Evolutionary conservation across 345 rosid species (phyloP).

Genomic region (Boechera divaricarpa): DNA sequence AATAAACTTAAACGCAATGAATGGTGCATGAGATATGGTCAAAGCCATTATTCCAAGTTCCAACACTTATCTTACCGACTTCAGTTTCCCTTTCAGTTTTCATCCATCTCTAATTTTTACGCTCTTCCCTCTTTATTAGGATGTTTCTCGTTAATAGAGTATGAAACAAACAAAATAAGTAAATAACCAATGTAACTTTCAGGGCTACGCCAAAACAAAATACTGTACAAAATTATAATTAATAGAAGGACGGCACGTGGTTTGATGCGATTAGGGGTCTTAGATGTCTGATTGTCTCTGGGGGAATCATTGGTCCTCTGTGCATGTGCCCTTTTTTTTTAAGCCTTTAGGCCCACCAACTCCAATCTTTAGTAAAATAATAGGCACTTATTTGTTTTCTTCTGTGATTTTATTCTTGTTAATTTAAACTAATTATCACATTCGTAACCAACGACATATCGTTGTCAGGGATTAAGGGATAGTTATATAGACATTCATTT

Average conservation of each 20-base stretch:
- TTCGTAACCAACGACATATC: slow-evolving; percentile 42
- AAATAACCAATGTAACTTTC: neutral
- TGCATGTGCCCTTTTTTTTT: slow-evolving; percentile 37
- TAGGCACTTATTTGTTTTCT: slow-evolving; percentile 18
- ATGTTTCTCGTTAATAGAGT: slow-evolving; percentile 1
- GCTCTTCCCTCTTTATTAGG: neutral
- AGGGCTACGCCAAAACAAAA: neutral
- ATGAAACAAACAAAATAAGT: neutral
- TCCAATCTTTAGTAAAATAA: slow-evolving; percentile 15
- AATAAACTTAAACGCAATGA: slow-evolving; percentile 11
- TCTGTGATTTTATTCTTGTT: slow-evolving; percentile 19
- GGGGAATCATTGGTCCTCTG: slow-evolving; percentile 37
- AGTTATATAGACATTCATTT: slow-evolving; percentile 24
- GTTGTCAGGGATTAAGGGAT: slow-evolving; percentile 25
- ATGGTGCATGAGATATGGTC: slow-evolving; percentile 30
- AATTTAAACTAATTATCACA: slow-evolving; percentile 17
- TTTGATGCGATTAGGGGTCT: slow-evolving; percentile 35
- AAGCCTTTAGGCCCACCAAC: slow-evolving; percentile 31
- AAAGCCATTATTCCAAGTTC: slow-evolving; percentile 26
- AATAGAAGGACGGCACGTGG: slow-evolving; percentile 37
- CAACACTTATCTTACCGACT: slow-evolving; percentile 7
- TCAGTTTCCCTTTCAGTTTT: neutral
- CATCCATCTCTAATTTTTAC: neutral
- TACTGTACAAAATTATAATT: neutral
- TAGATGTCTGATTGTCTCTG: slow-evolving; percentile 43